phyloP scores from a whole-genome alignment of 2,329 filamentous ascomycete genomes.

The Coniochaeta ligniaria region DNA sequence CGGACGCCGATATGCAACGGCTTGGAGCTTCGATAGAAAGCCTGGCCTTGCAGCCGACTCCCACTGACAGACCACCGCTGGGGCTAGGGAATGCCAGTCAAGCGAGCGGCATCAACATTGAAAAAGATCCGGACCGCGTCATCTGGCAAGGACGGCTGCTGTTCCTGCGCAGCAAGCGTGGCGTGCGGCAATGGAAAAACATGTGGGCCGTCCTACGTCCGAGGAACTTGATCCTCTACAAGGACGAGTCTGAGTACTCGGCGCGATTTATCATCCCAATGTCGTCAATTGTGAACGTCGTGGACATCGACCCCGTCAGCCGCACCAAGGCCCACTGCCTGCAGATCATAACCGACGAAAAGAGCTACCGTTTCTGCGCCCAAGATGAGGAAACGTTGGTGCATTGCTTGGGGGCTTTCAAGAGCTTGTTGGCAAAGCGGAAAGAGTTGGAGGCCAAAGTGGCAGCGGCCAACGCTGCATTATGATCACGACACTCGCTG shows the following conservation, averaged over 20 bases:
- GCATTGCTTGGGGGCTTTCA: conserved; percentile 82
- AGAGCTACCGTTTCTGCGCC: conserved; percentile 70
- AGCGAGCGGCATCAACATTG: conserved; percentile 46
- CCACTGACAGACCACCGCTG: conserved; percentile 14
- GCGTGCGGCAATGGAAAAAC: conserved; percentile 88
- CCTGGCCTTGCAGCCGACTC: conserved; percentile 32
- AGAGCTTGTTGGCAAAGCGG: conserved; percentile 71
- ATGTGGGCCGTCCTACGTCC: conserved; percentile 88
- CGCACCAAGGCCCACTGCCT: conserved; percentile 80
- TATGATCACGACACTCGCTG: conserved; percentile 1
- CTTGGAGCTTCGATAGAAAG: conserved; percentile 47
- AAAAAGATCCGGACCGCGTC: conserved; percentile 76
- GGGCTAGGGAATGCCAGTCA: conserved; percentile 54
- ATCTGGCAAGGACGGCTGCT: conserved; percentile 89
- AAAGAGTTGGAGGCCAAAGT: conserved; percentile 52
- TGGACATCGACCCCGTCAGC: conserved; percentile 84
- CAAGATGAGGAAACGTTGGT: conserved; percentile 75
- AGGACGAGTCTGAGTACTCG: conserved; percentile 85
- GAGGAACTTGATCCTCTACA: conserved; percentile 82
- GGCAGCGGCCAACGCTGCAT: conserved; percentile 21
- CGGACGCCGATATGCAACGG: conserved; percentile 54
- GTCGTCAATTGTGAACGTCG: conserved; percentile 74
- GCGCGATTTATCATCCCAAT: conserved; percentile 77
- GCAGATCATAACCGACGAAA: conserved; percentile 91
- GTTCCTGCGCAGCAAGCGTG: conserved; percentile 73